Evolutionary conservation across 1,139 yeast species (phyloP), one percentile per base, ranked within the genome.

Genomic region (Magnusiomyces clavatus): DNA sequence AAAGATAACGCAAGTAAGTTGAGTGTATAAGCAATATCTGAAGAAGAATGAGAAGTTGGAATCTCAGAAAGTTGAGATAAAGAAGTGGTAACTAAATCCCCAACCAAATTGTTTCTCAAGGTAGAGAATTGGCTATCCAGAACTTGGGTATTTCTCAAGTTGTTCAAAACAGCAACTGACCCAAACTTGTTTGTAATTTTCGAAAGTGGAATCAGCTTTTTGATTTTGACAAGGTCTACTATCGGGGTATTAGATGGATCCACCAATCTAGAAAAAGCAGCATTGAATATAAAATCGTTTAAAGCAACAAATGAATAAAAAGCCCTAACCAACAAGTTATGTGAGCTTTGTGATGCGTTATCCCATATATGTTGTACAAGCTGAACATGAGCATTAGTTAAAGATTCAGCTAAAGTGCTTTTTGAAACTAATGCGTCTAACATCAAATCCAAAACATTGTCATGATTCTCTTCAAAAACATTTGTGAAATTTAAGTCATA

Each of bases 1-100:
- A 53, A 51, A 41, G 50, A 46, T 1, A 54, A 43, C n/a, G 51
- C 34, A 5, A 49, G 54, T 13, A 45, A 40, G 20, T 19, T 11
- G 6, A 19, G 17, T 5, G 42, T 36, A 19, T 35, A 24, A 24
- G 31, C 31, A 24, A 8, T 8, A 8, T 24, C 31, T 4, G 31
- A 8, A 24, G 31, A 24, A 24, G 31, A 24, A 24, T 24, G 8
- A 24, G 31, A 24, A 24, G 31, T 24, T 24, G 31, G 31, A 24
- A 24, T 45, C n/a, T 45, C 48, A 13, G 37, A 35, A 19, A 45
- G 31, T 14, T 12, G n/a, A n/a, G 48, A 12, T 6, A 31, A 5
- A 3, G 48, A 35, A 36, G 42, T 41, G 14, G 29, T 34, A 19
- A 37, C 38, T 13, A 45, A n/a, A 17, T 45, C 48, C 2, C 36